These are phyloP conservation scores for Magnusiomyces tetraspermus DNA, from an alignment of 1,139 yeast genomes.

Conservation along the genomic window DNA sequence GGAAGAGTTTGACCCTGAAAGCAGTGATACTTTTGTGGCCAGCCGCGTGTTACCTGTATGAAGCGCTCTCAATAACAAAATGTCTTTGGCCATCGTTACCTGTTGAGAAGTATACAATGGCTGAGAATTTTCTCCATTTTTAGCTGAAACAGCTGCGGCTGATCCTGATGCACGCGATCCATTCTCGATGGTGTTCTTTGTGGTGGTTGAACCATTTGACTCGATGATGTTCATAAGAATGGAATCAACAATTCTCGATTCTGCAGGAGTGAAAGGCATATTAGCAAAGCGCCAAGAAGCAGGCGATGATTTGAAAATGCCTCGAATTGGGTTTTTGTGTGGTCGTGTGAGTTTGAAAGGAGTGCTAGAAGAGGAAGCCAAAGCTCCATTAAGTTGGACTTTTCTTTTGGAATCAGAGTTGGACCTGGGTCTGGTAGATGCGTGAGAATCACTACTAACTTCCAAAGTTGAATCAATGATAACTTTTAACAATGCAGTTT, in stretches of 20 bases:
- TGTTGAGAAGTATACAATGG: slow-evolving; percentile 1
- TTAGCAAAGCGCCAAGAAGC: slow-evolving; percentile 21
- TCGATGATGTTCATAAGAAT: slow-evolving; percentile 16
- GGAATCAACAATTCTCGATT: slow-evolving; percentile 16
- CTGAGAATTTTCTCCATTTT: neutral
- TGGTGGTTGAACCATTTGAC: neutral
- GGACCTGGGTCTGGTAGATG: neutral
- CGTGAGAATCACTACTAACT: neutral
- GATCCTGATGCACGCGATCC: neutral
- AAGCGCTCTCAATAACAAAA: slow-evolving; percentile 20
- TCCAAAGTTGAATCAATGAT: slow-evolving; percentile 1
- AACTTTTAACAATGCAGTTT: neutral
- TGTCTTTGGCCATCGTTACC: slow-evolving; percentile 20
- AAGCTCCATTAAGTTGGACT: neutral
- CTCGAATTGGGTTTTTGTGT: slow-evolving; percentile 7
- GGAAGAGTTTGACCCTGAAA: neutral
- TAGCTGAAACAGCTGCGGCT: neutral
- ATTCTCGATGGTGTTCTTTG: neutral
- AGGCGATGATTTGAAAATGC: slow-evolving; percentile 5
- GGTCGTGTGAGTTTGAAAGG: neutral
- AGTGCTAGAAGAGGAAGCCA: neutral
- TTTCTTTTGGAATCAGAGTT: neutral
- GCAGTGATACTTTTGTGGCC: slow-evolving; percentile 13
- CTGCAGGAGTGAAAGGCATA: slow-evolving; percentile 19
- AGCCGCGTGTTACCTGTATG: slow-evolving; percentile 19